phyloP scores from a whole-genome alignment of 129 eudicot species.

The Saussurea involucrata region DNA sequence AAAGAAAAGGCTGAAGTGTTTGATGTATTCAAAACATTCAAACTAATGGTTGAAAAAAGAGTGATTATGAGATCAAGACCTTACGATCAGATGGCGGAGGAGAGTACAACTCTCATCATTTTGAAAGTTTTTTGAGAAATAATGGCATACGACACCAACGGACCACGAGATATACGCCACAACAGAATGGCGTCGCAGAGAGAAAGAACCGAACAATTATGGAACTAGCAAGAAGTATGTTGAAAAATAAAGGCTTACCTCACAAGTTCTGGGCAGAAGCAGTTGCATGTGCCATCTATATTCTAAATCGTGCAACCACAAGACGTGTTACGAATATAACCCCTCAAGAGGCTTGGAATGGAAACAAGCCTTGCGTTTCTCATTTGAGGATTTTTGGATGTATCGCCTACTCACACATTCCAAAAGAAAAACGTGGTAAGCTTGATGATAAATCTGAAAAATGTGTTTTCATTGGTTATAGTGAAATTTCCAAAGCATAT shows the following conservation, averaged over 20 bases:
- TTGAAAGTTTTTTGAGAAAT: background rate
- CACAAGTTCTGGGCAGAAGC: background rate
- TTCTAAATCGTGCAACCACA: background rate
- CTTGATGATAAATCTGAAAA: too few relatives aligned
- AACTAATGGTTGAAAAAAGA: background rate
- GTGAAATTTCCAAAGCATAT: background rate
- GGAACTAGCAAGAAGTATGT: background rate
- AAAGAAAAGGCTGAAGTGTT: background rate
- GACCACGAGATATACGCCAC: background rate
- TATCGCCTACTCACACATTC: background rate
- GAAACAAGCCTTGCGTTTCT: background rate
- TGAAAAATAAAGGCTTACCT: background rate
- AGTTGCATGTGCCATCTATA: background rate
- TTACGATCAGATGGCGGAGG: background rate
- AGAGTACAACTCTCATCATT: background rate
- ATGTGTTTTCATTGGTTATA: background rate
- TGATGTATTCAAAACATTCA: background rate
- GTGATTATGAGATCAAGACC: background rate
- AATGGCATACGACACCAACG: background rate
- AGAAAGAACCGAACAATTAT: background rate
- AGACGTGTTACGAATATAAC: background rate
- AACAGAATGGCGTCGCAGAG: background rate
- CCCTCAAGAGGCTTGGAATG: constrained; percentile 1
- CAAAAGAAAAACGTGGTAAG: background rate
- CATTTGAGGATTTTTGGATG: background rate